Percentiles rank a stretch among this genome's conserved stretches.
phyloP scores from a whole-genome alignment of 495 filamentous ascomycete genomes.

The Penicillium diatomitis region DNA sequence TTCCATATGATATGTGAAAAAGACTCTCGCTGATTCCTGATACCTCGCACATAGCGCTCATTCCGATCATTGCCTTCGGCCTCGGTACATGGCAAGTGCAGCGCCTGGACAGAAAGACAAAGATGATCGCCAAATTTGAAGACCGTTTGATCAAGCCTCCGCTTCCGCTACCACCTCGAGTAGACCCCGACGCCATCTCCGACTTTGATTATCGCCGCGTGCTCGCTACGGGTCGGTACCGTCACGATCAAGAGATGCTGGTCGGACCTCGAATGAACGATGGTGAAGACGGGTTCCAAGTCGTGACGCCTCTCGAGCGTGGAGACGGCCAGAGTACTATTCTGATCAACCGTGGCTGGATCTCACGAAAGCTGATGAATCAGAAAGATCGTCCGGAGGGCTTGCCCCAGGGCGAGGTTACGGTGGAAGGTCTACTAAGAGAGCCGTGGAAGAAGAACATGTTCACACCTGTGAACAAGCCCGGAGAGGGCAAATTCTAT shows the following conservation, averaged over 20 bases:
- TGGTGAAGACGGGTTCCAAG: slow-evolving; percentile 80
- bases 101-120: slow-evolving; percentile 86
- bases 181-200: slow-evolving; percentile 68
- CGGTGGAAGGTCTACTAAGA: slow-evolving; percentile 73
- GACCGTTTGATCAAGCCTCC: slow-evolving; percentile 82
- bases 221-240: slow-evolving; percentile 58
- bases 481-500: slow-evolving; percentile 76
- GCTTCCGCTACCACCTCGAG: slow-evolving; percentile 70
- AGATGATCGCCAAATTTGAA: slow-evolving; percentile 79
- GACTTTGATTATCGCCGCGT: slow-evolving; percentile 93
- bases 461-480: slow-evolving; percentile 87
- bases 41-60: slow-evolving; percentile 52
- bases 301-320: slow-evolving; percentile 83
- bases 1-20: neutral
- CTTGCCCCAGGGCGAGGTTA: slow-evolving; percentile 57
- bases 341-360: slow-evolving; percentile 85
- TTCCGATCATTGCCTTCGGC: slow-evolving; percentile 81
- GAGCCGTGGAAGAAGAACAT: slow-evolving; percentile 95
- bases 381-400: slow-evolving; percentile 51
- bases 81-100: slow-evolving; percentile 96
- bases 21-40: neutral
- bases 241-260: slow-evolving; percentile 93
- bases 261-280: slow-evolving; percentile 84
- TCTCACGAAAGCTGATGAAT: slow-evolving; percentile 56
- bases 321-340: slow-evolving; percentile 54